A percentile compares a stretch with the other conserved stretches of the same genome.
These are phyloP conservation scores for Xylaria sp. DNA, from an alignment of 2,329 filamentous ascomycete genomes.

Conservation along the genomic window DNA sequence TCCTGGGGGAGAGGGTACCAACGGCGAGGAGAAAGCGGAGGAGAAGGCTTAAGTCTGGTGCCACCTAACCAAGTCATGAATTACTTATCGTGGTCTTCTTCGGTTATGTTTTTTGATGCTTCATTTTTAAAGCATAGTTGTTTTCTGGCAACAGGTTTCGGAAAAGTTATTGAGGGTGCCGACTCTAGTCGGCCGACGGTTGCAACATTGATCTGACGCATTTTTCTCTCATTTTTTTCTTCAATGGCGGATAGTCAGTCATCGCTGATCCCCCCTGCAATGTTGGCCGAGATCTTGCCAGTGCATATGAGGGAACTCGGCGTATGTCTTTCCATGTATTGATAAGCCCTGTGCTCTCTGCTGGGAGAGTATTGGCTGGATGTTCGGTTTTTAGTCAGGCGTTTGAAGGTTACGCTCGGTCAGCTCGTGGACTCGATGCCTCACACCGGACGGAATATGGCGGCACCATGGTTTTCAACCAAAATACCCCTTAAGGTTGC, in stretches of 20 bases:
- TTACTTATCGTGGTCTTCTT: slow-evolving; percentile 31
- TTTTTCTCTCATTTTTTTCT: slow-evolving; percentile 43
- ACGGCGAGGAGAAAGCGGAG: slow-evolving; percentile 65
- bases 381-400: slow-evolving; percentile 49
- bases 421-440: slow-evolving; percentile 47
- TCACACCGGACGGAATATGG: slow-evolving; percentile 51
- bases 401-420: slow-evolving; percentile 52
- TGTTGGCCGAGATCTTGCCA: slow-evolving; percentile 39
- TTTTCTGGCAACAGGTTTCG: slow-evolving; percentile 47
- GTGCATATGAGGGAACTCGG: slow-evolving; percentile 41
- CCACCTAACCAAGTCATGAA: slow-evolving; percentile 24
- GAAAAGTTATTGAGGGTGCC: slow-evolving; percentile 51
- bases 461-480: slow-evolving; percentile 52
- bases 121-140: slow-evolving; percentile 38
- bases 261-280: slow-evolving; percentile 33
- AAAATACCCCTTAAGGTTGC: slow-evolving; percentile 51
- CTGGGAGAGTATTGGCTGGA: slow-evolving; percentile 44
- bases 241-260: slow-evolving; percentile 34
- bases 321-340: slow-evolving; percentile 50
- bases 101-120: slow-evolving; percentile 36
- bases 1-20: slow-evolving; percentile 50
- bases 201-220: slow-evolving; percentile 50
- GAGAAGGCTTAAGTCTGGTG: slow-evolving; percentile 61
- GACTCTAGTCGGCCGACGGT: slow-evolving; percentile 38
- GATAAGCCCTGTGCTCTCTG: slow-evolving; percentile 50